phyloP scores from a whole-genome alignment of 1,284 basidiomycete genomes.

The Cutaneotrichosporon daszewskae region DNA sequence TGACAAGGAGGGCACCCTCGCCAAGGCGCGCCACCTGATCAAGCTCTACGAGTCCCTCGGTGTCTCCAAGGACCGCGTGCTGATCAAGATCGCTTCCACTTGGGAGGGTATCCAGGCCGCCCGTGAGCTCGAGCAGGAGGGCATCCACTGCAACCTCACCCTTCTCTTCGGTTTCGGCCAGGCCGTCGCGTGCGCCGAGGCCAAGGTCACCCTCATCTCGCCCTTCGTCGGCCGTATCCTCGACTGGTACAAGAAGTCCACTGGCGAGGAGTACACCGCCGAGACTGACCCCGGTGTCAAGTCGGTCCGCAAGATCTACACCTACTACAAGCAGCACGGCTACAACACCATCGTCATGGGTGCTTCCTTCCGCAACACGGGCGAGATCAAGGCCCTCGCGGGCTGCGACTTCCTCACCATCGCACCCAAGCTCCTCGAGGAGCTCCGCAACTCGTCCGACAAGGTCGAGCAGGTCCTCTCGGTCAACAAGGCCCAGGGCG shows the following conservation, averaged over 20 bases:
- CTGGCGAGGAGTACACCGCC: constrained; percentile 73
- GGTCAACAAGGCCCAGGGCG: constrained; percentile 56
- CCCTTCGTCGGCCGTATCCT: constrained; percentile 98
- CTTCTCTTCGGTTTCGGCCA: constrained; percentile 97
- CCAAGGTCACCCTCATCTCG: constrained; percentile 94
- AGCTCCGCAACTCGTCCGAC: constrained; percentile 76
- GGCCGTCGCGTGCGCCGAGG: constrained; percentile 98
- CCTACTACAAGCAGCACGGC: constrained; percentile 96
- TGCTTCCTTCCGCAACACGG: constrained; percentile 92
- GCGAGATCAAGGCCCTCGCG: constrained; percentile 91
- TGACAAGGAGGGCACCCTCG: constrained; percentile 53
- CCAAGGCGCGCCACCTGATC: constrained; percentile 84
- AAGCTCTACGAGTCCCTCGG: constrained; percentile 87
- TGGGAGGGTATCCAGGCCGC: constrained; percentile 99
- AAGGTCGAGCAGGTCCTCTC: constrained; percentile 80
- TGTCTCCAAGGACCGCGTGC: constrained; percentile 82
- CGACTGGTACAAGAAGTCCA: constrained; percentile 92
- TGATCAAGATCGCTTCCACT: constrained; percentile 99
- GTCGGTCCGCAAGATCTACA: constrained; percentile 86
- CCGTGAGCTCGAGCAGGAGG: constrained; percentile 85
- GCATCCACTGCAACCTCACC: constrained; percentile 98
- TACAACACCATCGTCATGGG: constrained; percentile 99
- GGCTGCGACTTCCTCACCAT: constrained; percentile 98
- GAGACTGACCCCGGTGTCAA: constrained; percentile 90
- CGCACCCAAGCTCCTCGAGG: constrained; percentile 80